Conservation (phyloP, 352 stramenopile genomes). For the Thraustotheca clavata region DNA sequence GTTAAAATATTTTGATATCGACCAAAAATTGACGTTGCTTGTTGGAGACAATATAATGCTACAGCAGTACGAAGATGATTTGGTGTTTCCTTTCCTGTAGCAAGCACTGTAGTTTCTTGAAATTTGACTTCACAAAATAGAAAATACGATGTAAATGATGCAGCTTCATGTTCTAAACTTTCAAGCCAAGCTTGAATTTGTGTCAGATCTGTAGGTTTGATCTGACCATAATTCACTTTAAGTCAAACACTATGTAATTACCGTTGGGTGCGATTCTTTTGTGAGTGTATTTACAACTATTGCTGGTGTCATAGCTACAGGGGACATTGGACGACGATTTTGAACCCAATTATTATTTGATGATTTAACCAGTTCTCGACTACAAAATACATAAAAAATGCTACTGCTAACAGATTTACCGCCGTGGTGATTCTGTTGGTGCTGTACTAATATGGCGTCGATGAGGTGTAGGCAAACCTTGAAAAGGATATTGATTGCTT, state of each 20-base stretch:
- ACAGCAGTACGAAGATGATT: conserved; percentile 65
- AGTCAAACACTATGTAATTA: background rate
- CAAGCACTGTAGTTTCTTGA: conserved; percentile 44
- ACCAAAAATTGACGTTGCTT: conserved; percentile 46
- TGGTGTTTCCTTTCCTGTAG: conserved; percentile 48
- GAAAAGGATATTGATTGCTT: background rate
- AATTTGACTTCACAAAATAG: conserved; percentile 73
- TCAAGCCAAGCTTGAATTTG: conserved; percentile 61
- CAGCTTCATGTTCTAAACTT: conserved; percentile 34
- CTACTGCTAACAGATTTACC: background rate
- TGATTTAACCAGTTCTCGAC: background rate
- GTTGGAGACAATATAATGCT: conserved; percentile 66
- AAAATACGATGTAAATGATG: conserved; percentile 50
- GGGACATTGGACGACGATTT: background rate
- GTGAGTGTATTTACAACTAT: background rate
- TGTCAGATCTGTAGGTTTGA: conserved; percentile 30
- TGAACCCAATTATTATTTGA: background rate
- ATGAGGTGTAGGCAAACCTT: background rate
- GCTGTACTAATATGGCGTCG: background rate
- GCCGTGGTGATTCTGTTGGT: background rate
- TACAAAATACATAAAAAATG: background rate
- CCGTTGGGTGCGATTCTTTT: conserved; percentile 6
- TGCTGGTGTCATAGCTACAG: background rate
- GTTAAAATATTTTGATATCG: conserved; percentile 48
- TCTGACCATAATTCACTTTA: background rate